Evolutionary conservation across 371 early-diverging fungal genomes (phyloP).

Genomic region (Mortierella sp.): DNA sequence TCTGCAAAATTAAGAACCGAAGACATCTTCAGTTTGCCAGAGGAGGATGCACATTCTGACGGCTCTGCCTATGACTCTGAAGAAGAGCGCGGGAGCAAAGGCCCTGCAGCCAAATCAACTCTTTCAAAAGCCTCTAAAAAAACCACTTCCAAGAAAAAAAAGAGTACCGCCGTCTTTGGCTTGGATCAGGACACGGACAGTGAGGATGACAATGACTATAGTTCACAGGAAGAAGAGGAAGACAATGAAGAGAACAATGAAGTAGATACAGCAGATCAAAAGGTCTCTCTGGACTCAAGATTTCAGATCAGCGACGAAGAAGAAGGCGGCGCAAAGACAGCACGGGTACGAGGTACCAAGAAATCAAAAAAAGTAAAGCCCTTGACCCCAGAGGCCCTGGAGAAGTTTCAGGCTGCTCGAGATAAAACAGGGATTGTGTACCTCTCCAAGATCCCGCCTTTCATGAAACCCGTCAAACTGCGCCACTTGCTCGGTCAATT

Average conservation of each 20-base stretch:
- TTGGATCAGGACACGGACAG: slow-evolving; percentile 52
- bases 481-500: slow-evolving; percentile 76
- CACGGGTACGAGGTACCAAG: slow-evolving; percentile 40
- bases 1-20: slow-evolving; percentile 31
- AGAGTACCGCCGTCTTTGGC: slow-evolving; percentile 48
- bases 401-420: slow-evolving; percentile 76
- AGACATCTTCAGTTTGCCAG: slow-evolving; percentile 35
- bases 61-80: slow-evolving; percentile 44
- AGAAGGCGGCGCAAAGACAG: slow-evolving; percentile 21
- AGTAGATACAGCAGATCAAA: background rate
- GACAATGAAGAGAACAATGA: slow-evolving; percentile 47
- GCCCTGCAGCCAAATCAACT: background rate
- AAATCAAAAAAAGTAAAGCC: slow-evolving; percentile 69
- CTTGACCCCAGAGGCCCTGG: slow-evolving; percentile 76
- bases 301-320: slow-evolving; percentile 19
- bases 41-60: slow-evolving; percentile 33
- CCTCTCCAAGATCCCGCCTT: slow-evolving; percentile 91
- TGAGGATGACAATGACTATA: slow-evolving; percentile 44
- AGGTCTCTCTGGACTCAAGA: slow-evolving; percentile 12
- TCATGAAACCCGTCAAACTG: slow-evolving; percentile 90
- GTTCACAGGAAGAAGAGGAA: slow-evolving; percentile 49
- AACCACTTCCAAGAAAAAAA: slow-evolving; percentile 13
- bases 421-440: slow-evolving; percentile 91
- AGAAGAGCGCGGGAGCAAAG: slow-evolving; percentile 18
- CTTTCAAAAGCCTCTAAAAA: slow-evolving; percentile 20